Evolutionary conservation across 768 basidiomycete species (phyloP), one percentile per base, ranked within the genome.

Genomic region (Rhodotorula kratochvilovae): DNA sequence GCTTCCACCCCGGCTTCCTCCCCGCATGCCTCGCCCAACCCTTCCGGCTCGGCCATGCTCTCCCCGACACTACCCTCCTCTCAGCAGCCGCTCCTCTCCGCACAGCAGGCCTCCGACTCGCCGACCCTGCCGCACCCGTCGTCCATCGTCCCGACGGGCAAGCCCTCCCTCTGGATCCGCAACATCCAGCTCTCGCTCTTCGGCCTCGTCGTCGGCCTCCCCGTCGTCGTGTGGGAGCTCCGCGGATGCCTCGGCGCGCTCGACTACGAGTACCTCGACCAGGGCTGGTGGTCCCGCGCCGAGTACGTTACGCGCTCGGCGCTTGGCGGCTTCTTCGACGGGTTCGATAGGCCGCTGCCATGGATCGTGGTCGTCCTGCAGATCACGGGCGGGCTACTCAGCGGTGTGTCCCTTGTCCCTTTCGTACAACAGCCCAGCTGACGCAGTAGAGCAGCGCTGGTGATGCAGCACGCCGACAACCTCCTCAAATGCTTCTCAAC

Each of bases 111-210:
- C 31, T 29, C 53, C 29, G 31, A 23, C 11, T 57, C 55, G 35
- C 57, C n/a, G 54, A 55, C 31, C 11, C 57, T 58, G 10, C 48
- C 48, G 6, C 48, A 25, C 48, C 48, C 48, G 11, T 27, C 25
- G 25, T 25, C 23, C 48, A 62, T 50, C 58, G 82, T 87, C 88
- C 77, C 89, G 88, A 15, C 56, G 50, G 29, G 48, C 3, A 87
- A 87, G 73, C 85, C 88, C 2, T 91, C 94, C 80, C 84, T 98
- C 17, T 97, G 94, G 94, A 88, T 96, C 67, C 90, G 95, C 78
- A 98, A 97, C 79, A 89, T 96, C 67, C 94, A 97, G 80, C 85
- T 98, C 21, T 93, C 91, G 33, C 84, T 92, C 56, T 97, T 97
- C 83, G 93, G 91, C 56, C 84, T 97, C 46, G 84, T 94, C 46